phyloP scores from a whole-genome alignment of 805 yeast genomes.

The Candida ulmi region DNA sequence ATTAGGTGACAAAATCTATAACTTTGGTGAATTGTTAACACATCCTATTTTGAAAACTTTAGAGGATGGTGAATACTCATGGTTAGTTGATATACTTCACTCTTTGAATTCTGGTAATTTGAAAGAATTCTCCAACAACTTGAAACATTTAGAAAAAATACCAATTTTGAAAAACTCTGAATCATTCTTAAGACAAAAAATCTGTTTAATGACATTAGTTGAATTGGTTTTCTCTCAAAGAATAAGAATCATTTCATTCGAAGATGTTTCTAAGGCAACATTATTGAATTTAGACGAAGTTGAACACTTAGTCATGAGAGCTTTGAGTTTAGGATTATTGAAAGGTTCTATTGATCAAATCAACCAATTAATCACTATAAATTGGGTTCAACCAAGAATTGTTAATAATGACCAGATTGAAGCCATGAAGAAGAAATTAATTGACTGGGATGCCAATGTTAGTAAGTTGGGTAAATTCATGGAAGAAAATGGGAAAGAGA shows the following conservation, averaged over 20 bases:
- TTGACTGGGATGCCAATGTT: constrained; percentile 76
- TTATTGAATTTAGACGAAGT: constrained; percentile 58
- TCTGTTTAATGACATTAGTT: constrained; percentile 85
- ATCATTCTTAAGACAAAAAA: constrained; percentile 77
- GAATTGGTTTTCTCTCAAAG: constrained; percentile 82
- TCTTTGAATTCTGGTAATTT: constrained; percentile 78
- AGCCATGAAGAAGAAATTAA: constrained; percentile 66
- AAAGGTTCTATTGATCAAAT: constrained; percentile 92
- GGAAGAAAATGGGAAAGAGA: constrained; percentile 53
- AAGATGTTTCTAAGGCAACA: constrained; percentile 69
- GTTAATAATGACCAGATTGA: constrained; percentile 77
- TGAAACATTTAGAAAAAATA: constrained; percentile 26
- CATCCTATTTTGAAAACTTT: constrained; percentile 72
- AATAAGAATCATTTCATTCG: constrained; percentile 66
- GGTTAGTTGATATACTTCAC: constrained; percentile 69
- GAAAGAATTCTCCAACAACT: constrained; percentile 48
- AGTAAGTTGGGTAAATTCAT: constrained; percentile 56
- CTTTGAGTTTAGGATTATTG: constrained; percentile 76
- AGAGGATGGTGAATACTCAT: constrained; percentile 41
- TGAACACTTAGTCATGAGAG: constrained; percentile 88
- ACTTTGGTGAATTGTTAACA: constrained; percentile 90
- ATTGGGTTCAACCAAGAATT: constrained; percentile 96
- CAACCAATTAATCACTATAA: constrained; percentile 65
- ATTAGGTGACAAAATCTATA: constrained; percentile 86
- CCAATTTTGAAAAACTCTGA: constrained; percentile 56